Evolutionary conservation across 208 protist genomes (phyloP), one percentile per base, ranked within the genome.

Genomic region (Strigomonas culicis): DNA sequence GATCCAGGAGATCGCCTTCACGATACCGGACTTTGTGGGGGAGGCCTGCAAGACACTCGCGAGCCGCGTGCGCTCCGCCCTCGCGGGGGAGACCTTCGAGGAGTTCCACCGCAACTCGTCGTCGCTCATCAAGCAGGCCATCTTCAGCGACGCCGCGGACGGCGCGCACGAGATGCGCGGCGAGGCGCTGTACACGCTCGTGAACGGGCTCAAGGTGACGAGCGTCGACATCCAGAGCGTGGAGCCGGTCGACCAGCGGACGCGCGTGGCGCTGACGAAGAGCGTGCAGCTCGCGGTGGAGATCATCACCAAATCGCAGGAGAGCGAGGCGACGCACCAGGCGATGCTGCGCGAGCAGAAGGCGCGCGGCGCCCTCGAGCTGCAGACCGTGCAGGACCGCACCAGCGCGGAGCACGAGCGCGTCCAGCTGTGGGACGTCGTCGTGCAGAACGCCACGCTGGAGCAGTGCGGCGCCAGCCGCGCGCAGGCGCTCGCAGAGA

Each of bases 101-200:
- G 74, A 96, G 65, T 99, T 99, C 79, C 98, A 99, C 74, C 85
- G 88, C 52, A 88, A 97, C 75, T 98, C 94, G 21, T 83, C 96
- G 19, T 68, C 79, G 43, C 80, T 98, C 43, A 98, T 99, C 65
- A 81, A 86, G 36, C 62, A 84, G 52, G 85, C 94, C 15, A 92
- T 99, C 52, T 99, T 99, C 66, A 51, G 72, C 34, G 34, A 59
- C 2, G 59, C 64, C n/a, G 65, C 59, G 3, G 74, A 82, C 51
- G 73, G 76, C 24, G 51, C 67, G 21, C 79, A 66, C 41, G 72
- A 72, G 32, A 28, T 75, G 15, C 59, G 59, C 55, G 72, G 69
- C 11, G 76, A 80, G 62, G 61, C 59, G 44, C 71, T 96, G 17
- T 76, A 75, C 75, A 98, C 98, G 67, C 66, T 72, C n/a, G 82